Evolutionary conservation across 257 asterid genomes (phyloP).

Genomic region (Mitragyna speciosa): DNA sequence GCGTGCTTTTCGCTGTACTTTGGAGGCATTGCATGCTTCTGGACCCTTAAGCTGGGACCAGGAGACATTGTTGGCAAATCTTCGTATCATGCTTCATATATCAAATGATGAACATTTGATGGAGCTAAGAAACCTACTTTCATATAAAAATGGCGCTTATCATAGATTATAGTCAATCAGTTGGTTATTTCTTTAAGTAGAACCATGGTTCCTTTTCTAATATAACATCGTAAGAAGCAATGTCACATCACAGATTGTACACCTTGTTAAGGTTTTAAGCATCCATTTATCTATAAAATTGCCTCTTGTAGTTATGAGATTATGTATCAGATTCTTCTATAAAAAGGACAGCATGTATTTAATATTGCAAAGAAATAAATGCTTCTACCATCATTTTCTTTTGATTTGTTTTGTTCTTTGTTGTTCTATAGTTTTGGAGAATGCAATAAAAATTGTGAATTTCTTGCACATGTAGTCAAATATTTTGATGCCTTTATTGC

Average conservation of each 20-base stretch:
- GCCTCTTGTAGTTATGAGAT: constrained; percentile 32
- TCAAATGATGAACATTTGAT: constrained; percentile 91
- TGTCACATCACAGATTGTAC: constrained; percentile 32
- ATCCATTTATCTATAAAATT: constrained; percentile 30
- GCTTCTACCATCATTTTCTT: not conserved
- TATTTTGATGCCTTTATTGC: not conserved
- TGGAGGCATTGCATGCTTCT: constrained; percentile 70
- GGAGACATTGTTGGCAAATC: constrained; percentile 78
- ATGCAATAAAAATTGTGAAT: not conserved
- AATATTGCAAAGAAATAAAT: constrained; percentile 29
- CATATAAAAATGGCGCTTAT: constrained; percentile 47
- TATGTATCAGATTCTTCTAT: constrained; percentile 35
- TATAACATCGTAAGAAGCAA: constrained; percentile 41
- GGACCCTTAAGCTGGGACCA: constrained; percentile 97
- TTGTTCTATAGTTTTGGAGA: not conserved
- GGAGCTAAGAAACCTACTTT: constrained; percentile 70
- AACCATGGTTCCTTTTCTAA: constrained; percentile 23
- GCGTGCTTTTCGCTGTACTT: constrained; percentile 75
- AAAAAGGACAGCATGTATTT: constrained; percentile 26
- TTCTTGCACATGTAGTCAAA: not conserved
- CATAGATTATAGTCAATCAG: constrained; percentile 36
- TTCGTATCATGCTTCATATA: constrained; percentile 75
- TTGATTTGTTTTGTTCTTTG: not conserved
- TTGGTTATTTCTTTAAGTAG: constrained; percentile 19
- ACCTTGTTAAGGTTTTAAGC: constrained; percentile 24